Conservation (phyloP, 768 basidiomycete genomes). For the Boletus eberwhitei region DNA sequence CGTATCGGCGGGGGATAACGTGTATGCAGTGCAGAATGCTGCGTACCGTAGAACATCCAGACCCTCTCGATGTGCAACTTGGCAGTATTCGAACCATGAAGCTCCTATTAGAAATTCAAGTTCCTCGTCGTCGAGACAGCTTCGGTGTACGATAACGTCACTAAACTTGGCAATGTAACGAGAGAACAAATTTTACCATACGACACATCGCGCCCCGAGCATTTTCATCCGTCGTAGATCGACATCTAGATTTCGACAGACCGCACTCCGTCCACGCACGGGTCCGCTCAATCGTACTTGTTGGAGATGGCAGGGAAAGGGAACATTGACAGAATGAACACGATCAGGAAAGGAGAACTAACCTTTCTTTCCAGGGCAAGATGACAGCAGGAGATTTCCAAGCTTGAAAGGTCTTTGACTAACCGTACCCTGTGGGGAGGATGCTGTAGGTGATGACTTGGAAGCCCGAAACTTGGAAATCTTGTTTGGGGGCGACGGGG, state of each 20-base stretch:
- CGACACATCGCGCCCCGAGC: slow-evolving; percentile 73
- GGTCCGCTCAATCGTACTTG: slow-evolving; percentile 72
- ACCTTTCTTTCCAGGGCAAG: slow-evolving; percentile 96
- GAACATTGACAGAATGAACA: background rate
- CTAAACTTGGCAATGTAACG: background rate
- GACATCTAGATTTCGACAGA: slow-evolving; percentile 75
- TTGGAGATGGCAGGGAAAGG: background rate
- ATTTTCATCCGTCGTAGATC: slow-evolving; percentile 75
- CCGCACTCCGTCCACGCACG: slow-evolving; percentile 72
- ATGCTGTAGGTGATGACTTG: slow-evolving; percentile 5
- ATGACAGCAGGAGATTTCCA: slow-evolving; percentile 87
- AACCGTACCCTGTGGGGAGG: slow-evolving; percentile 5
- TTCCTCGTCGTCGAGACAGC: slow-evolving; percentile 84
- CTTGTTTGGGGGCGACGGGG: slow-evolving; percentile 16
- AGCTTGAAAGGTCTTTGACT: slow-evolving; percentile 36
- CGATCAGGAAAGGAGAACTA: slow-evolving; percentile 2
- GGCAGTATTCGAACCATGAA: slow-evolving; percentile 76
- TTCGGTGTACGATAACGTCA: slow-evolving; percentile 27
- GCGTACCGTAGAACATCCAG: slow-evolving; percentile 77
- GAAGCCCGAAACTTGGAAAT: slow-evolving; percentile 9
- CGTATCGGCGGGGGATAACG: background rate
- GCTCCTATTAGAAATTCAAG: slow-evolving; percentile 75
- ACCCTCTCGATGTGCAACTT: slow-evolving; percentile 56
- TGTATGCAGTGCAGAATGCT: slow-evolving; percentile 1
- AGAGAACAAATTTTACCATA: slow-evolving; percentile 52